phyloP scores from a whole-genome alignment of 331 rosid genomes.

The Acacia concinna region DNA sequence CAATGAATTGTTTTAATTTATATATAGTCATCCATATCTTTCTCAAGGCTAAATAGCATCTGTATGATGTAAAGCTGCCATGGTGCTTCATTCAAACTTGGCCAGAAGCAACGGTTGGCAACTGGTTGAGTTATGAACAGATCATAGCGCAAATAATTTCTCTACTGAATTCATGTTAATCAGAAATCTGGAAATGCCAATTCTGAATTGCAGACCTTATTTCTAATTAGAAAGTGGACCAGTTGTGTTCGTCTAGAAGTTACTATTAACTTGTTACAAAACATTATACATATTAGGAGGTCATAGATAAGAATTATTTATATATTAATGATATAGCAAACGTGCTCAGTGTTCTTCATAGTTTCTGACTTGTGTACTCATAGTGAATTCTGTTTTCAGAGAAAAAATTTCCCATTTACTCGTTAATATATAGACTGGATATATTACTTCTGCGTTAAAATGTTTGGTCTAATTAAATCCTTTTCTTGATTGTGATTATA shows the following conservation, averaged over 20 bases:
- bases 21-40: neutral
- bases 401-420: neutral
- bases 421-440: neutral
- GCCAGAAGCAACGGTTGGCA: neutral
- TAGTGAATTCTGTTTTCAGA: neutral
- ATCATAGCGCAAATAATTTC: neutral
- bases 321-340: neutral
- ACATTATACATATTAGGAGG: conserved; percentile 2
- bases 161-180: conserved; percentile 2
- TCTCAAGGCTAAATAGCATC: neutral
- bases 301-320: neutral
- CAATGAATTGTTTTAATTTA: neutral
- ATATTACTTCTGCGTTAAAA: neutral
- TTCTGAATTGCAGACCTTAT: neutral
- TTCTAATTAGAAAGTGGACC: conserved; percentile 9
- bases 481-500: neutral
- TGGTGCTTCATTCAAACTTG: neutral
- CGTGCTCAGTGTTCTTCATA: neutral
- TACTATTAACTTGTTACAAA: neutral
- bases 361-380: neutral
- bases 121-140: neutral
- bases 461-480: neutral
- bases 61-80: neutral
- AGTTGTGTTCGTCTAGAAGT: conserved; percentile 4
- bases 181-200: neutral